Evolutionary conservation across 805 yeast genomes (phyloP).

Genomic region (Blastobotrys chiropterorum): DNA sequence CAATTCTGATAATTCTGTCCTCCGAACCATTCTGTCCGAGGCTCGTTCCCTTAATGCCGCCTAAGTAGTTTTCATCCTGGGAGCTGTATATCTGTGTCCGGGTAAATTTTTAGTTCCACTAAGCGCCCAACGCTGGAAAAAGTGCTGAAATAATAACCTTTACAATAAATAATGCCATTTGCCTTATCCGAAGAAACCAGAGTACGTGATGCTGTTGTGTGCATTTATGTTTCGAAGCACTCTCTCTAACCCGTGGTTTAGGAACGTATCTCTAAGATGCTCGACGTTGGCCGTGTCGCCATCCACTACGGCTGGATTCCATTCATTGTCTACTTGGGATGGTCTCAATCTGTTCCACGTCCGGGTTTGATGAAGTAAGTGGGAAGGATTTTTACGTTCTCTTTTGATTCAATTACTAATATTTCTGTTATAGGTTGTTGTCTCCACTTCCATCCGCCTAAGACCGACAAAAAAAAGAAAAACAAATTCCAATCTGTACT

Average conservation of each 20-base stretch:
- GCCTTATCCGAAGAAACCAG: slow-evolving; percentile 35
- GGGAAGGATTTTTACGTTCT: too few species aligned
- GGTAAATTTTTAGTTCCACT: not conserved
- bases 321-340: slow-evolving; percentile 84
- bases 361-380: slow-evolving; percentile 64
- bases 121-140: not conserved
- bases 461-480: slow-evolving; percentile 12
- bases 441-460: slow-evolving; percentile 77
- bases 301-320: slow-evolving; percentile 98
- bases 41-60: not conserved
- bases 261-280: slow-evolving; percentile 82
- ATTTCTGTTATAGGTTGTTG: slow-evolving; percentile 42
- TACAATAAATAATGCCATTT: not conserved
- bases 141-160: not conserved
- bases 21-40: not conserved
- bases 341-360: slow-evolving; percentile 74
- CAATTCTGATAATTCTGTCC: not conserved
- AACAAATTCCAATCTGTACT: too few species aligned
- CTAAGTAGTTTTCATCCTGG: not conserved
- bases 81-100: not conserved
- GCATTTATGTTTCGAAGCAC: not conserved
- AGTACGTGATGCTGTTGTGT: too few species aligned
- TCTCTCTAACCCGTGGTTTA: too few species aligned
- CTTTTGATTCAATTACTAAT: slow-evolving; percentile 5
- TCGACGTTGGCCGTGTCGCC: slow-evolving; percentile 77